These are phyloP conservation scores for Aurantiochytrium sp. DNA, from an alignment of 108 stramenopile genomes.

Conservation along the genomic window DNA sequence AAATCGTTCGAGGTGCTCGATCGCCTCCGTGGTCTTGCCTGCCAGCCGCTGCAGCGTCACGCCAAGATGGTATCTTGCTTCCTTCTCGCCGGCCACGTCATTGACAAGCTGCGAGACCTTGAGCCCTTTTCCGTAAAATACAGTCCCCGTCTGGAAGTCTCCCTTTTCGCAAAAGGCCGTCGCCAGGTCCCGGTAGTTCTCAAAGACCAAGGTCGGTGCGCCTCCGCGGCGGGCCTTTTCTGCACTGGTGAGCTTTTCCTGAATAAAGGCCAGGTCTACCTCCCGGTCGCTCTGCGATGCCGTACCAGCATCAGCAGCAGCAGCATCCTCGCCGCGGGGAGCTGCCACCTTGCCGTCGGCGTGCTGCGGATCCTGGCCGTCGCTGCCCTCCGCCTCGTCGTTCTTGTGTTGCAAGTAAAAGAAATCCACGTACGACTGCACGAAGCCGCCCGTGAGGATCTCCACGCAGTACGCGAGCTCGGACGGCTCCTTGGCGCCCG, in stretches of 20 bases:
- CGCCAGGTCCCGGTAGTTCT: slow-evolving; percentile 49
- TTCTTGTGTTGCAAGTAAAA: slow-evolving; percentile 60
- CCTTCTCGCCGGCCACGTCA: slow-evolving; percentile 52
- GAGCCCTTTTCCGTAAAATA: slow-evolving; percentile 60
- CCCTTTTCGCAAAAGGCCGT: slow-evolving; percentile 38
- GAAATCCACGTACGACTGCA: slow-evolving; percentile 60
- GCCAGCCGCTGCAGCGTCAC: slow-evolving; percentile 34
- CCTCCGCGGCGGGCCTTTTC: slow-evolving; percentile 54
- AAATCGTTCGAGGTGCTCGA: slow-evolving; percentile 48
- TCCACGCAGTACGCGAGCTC: slow-evolving; percentile 37
- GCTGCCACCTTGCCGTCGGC: too few relatives aligned
- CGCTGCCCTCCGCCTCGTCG: slow-evolving; percentile 40
- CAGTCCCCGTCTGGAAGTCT: slow-evolving; percentile 51
- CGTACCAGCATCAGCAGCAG: too few relatives aligned
- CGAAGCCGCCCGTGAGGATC: slow-evolving; percentile 50
- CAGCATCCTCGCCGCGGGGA: too few relatives aligned
- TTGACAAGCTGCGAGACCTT: slow-evolving; percentile 52
- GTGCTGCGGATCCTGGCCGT: too few relatives aligned
- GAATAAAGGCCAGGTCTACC: slow-evolving; percentile 51
- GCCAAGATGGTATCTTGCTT: slow-evolving; percentile 49
- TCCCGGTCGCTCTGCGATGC: neutral
- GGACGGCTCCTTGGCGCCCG: neutral
- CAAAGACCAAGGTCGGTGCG: slow-evolving; percentile 47
- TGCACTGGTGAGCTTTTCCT: slow-evolving; percentile 44
- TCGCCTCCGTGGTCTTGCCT: slow-evolving; percentile 42